A percentile compares a stretch with the other conserved stretches of the same genome.
phyloP scores from a whole-genome alignment of 352 stramenopile genomes.

The Chrysophaeum taylorii region DNA sequence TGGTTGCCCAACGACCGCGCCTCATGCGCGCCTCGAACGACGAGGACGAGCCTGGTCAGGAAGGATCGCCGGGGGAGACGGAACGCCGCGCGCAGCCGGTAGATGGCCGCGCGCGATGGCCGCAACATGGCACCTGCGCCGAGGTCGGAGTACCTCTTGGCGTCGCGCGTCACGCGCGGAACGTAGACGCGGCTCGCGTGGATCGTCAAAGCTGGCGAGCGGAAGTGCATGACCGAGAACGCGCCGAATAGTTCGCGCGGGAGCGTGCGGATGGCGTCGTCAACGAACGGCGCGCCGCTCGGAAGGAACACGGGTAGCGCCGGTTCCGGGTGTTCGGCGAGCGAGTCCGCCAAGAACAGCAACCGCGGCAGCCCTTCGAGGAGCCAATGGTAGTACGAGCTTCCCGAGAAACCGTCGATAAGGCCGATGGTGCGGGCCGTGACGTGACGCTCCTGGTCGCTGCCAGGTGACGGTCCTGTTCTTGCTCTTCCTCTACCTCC shows the following conservation, averaged over 20 bases:
- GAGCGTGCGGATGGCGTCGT: not conserved
- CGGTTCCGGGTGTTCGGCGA: not conserved
- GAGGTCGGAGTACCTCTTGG: not conserved
- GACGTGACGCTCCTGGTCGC: too few relatives aligned
- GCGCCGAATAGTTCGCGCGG: not conserved
- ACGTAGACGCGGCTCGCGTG: not conserved
- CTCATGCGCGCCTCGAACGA: not conserved
- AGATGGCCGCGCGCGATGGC: not conserved
- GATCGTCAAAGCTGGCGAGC: not conserved
- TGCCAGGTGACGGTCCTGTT: too few relatives aligned
- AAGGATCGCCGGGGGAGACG: not conserved
- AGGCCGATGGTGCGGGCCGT: too few relatives aligned
- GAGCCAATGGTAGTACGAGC: slow-evolving; percentile 12
- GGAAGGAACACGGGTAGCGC: not conserved
- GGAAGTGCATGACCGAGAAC: not conserved
- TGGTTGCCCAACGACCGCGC: not conserved
- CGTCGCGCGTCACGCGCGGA: not conserved
- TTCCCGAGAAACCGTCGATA: slow-evolving; percentile 4
- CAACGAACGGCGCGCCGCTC: not conserved
- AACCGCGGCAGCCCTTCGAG: not conserved
- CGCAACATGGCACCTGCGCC: not conserved
- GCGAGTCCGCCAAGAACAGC: not conserved
- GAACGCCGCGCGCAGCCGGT: not conserved
- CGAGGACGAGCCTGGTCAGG: not conserved
- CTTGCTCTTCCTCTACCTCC: too few relatives aligned